A percentile compares a stretch with the other conserved stretches of the same genome.
These are phyloP conservation scores for Colletotrichum echinochloae DNA, from an alignment of 2,329 filamentous ascomycete genomes.

Conservation along the genomic window DNA sequence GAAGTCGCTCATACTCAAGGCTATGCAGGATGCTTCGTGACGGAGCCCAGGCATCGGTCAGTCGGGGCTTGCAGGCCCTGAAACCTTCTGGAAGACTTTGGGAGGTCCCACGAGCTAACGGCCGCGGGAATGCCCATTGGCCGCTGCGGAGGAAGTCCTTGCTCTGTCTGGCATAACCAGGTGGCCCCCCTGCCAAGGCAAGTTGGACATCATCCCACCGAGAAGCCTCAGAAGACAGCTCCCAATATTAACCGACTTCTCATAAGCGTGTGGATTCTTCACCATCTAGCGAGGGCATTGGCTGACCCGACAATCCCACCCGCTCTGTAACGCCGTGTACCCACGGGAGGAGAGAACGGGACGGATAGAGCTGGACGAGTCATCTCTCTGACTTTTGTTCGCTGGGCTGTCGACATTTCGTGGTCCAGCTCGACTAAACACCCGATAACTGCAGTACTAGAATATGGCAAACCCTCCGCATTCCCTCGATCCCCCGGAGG, in stretches of 20 bases:
- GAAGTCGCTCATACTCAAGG: conserved; percentile 37
- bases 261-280: conserved; percentile 26
- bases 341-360: conserved; percentile 17
- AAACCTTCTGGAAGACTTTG: conserved; percentile 42
- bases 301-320: conserved; percentile 1
- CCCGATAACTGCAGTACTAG: neutral
- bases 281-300: conserved; percentile 4
- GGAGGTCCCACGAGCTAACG: conserved; percentile 35
- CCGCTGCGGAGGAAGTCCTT: conserved; percentile 14
- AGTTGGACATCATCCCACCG: conserved; percentile 10
- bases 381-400: conserved; percentile 4
- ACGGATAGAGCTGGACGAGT: neutral
- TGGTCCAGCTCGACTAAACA: conserved; percentile 16
- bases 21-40: conserved; percentile 35
- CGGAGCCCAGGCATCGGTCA: conserved; percentile 18
- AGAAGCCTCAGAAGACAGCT: conserved; percentile 37
- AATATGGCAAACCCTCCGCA: conserved; percentile 1
- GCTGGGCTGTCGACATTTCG: conserved; percentile 16
- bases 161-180: conserved; percentile 15
- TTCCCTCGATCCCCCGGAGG: conserved; percentile 30
- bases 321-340: conserved; percentile 31
- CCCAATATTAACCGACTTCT: conserved; percentile 26
- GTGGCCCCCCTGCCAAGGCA: conserved; percentile 16
- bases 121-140: conserved; percentile 41
- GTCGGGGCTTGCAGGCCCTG: conserved; percentile 35